phyloP scores from a whole-genome alignment of 805 yeast species.

The Candida ficus region DNA sequence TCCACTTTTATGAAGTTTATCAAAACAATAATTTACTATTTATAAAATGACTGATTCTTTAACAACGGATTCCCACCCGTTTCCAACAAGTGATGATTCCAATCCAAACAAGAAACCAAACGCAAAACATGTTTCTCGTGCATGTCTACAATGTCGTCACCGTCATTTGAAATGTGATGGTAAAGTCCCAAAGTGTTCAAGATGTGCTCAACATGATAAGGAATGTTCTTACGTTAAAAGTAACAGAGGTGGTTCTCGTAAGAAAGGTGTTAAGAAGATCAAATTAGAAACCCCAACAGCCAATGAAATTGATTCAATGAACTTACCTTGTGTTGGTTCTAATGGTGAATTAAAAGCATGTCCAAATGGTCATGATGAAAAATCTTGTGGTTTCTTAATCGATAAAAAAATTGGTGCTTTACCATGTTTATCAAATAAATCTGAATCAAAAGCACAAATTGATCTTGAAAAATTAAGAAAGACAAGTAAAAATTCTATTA shows the following conservation, averaged over 20 bases:
- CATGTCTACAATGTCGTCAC: constrained; percentile 47
- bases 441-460: constrained; percentile 7
- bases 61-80: no score
- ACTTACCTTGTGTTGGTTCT: constrained; percentile 17
- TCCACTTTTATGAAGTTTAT: no score
- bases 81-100: background rate
- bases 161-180: constrained; percentile 50
- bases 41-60: no score
- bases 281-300: constrained; percentile 1
- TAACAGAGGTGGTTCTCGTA: constrained; percentile 49
- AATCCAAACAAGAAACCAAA: constrained; percentile 10
- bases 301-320: constrained; percentile 2
- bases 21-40: no score
- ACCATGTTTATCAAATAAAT: constrained; percentile 15
- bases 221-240: constrained; percentile 46
- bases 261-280: constrained; percentile 37
- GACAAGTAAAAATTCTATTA: background rate
- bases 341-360: constrained; percentile 12
- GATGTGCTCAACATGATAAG: constrained; percentile 32
- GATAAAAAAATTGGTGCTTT: constrained; percentile 13
- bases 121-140: constrained; percentile 39
- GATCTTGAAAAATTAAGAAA: constrained; percentile 10
- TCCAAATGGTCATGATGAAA: constrained; percentile 22
- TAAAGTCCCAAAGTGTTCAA: constrained; percentile 36
- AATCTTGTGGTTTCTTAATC: constrained; percentile 17